Conservation (phyloP, 495 filamentous ascomycete species). For the Umbilicaria muhlenbergii region DNA sequence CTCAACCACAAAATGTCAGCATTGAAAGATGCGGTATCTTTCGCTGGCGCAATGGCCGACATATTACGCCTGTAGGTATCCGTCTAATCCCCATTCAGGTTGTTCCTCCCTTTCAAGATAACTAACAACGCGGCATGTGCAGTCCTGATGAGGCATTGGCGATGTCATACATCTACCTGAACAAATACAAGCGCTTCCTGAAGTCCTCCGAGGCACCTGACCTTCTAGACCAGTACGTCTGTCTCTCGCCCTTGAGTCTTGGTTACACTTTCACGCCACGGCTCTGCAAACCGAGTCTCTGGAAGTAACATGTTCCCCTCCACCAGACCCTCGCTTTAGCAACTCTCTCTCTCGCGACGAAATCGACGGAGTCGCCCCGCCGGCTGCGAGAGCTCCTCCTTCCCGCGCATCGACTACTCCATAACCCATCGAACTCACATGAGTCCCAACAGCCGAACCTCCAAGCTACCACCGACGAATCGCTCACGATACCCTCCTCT, state of each 20-base stretch:
- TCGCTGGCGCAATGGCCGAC: conserved; percentile 24
- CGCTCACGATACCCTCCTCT: conserved; percentile 23
- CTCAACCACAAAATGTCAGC: conserved; percentile 2
- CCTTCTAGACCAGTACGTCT: conserved; percentile 12
- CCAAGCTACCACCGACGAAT: neutral
- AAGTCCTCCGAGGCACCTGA: conserved; percentile 1
- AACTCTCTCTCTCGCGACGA: conserved; percentile 26
- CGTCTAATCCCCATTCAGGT: neutral
- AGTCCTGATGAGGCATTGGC: conserved; percentile 25
- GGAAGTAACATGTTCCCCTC: neutral
- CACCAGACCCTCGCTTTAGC: conserved; percentile 24
- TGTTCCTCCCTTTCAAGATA: neutral
- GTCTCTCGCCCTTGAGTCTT: conserved; percentile 3
- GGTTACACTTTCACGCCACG: neutral
- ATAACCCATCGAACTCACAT: conserved; percentile 7
- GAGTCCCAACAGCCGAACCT: neutral
- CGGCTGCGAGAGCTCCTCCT: conserved; percentile 27
- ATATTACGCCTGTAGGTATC: conserved; percentile 21
- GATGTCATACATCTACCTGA: conserved; percentile 29
- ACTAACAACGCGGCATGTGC: neutral
- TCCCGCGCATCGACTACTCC: conserved; percentile 24
- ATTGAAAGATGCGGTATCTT: conserved; percentile 13
- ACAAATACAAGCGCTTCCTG: conserved; percentile 21
- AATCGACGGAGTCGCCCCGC: conserved; percentile 27
- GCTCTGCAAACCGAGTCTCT: neutral